Conservation (phyloP, 139 green algal species). For the Chlamydomonas sp. region DNA sequence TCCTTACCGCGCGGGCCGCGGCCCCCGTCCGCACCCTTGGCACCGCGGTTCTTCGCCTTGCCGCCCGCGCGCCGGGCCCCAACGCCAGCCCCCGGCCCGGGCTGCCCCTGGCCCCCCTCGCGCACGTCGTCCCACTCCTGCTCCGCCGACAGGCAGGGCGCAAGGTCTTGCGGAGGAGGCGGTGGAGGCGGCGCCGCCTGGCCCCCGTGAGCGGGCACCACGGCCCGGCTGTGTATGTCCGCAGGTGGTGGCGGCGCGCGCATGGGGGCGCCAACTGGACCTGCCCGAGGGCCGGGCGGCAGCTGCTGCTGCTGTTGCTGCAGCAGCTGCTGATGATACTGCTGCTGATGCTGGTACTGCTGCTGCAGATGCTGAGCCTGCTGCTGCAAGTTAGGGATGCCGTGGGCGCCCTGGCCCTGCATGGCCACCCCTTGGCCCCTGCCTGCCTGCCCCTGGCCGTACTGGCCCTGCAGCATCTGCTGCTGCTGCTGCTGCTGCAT, state of each 20-base stretch:
- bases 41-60: conserved; percentile 37
- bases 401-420: too few relatives aligned
- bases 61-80: background rate
- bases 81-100: background rate
- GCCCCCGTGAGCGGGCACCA: too few relatives aligned
- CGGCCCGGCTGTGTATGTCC: background rate
- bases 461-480: background rate
- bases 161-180: conserved; percentile 24
- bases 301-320: background rate
- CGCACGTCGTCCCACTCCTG: conserved; percentile 54
- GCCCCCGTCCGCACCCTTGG: conserved; percentile 18
- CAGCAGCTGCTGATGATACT: background rate
- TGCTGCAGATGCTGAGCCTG: background rate
- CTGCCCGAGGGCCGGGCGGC: conserved; percentile 24
- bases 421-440: background rate
- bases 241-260: conserved; percentile 4
- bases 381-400: too few relatives aligned
- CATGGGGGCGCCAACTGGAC: background rate
- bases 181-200: background rate
- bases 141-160: conserved; percentile 53
- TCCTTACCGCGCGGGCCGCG: conserved; percentile 20
- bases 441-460: background rate
- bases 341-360: background rate
- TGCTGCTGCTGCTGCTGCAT: background rate
- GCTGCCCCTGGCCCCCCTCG: background rate